Percentiles rank a stretch among this genome's conserved stretches.
Evolutionary conservation across 306 rosid species (phyloP).

Genomic region (Inga leiocalycina): DNA sequence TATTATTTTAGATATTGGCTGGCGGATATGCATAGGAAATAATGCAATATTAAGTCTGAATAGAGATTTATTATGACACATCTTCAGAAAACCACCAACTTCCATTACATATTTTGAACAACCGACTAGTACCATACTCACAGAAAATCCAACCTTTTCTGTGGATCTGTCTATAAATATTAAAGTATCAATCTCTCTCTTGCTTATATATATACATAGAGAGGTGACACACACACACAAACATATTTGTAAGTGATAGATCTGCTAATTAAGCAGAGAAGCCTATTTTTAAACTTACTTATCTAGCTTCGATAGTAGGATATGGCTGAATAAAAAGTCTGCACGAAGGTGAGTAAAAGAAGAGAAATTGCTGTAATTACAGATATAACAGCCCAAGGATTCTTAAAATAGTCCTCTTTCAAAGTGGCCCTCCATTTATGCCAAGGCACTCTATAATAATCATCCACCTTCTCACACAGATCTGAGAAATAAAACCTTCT

Average conservation of each 20-base stretch:
- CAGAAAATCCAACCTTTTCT: neutral
- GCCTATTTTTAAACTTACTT: too few relatives aligned
- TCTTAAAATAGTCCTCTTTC: neutral
- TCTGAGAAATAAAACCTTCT: neutral
- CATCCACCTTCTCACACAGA: neutral
- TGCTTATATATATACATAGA: too few relatives aligned
- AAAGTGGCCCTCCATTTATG: neutral
- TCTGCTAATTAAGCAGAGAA: neutral
- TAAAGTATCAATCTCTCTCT: too few relatives aligned
- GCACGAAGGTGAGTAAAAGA: neutral
- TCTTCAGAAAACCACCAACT: too few relatives aligned
- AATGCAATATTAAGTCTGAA: neutral
- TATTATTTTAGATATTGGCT: too few relatives aligned
- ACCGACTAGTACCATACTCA: neutral
- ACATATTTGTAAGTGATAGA: neutral
- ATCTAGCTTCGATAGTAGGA: neutral
- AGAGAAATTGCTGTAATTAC: neutral
- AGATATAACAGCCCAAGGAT: conserved; percentile 3
- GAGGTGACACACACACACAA: neutral
- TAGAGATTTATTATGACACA: neutral
- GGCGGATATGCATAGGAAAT: too few relatives aligned
- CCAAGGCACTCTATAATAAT: neutral
- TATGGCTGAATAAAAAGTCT: neutral
- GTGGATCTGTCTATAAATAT: neutral
- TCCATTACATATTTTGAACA: neutral